Conservation (phyloP, 1,284 basidiomycete genomes). For the Puccinia polysora region DNA sequence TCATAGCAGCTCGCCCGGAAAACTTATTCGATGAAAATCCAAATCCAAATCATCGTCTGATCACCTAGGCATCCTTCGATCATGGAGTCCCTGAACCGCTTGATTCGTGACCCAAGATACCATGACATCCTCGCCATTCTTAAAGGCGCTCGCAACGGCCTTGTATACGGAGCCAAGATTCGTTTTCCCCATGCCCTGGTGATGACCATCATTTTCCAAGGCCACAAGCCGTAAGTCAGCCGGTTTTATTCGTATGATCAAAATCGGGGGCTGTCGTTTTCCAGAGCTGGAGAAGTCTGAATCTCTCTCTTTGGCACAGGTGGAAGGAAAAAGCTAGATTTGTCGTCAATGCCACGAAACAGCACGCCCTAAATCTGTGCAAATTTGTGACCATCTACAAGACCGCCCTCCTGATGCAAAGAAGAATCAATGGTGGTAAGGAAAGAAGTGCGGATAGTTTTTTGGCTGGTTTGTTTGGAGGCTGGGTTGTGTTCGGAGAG, state of each 20-base stretch:
- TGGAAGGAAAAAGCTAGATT: constrained; percentile 64
- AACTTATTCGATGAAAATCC: no score
- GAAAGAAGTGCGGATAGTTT: constrained; percentile 75
- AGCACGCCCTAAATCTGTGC: constrained; percentile 80
- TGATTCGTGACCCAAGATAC: constrained; percentile 62
- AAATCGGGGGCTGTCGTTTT: not conserved
- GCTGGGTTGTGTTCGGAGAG: constrained; percentile 88
- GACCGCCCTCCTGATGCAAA: constrained; percentile 72
- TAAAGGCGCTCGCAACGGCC: constrained; percentile 90
- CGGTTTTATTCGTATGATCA: not conserved
- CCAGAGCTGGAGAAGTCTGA: constrained; percentile 17
- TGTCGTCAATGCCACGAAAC: constrained; percentile 78
- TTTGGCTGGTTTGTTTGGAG: constrained; percentile 83
- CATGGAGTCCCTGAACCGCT: constrained; percentile 43
- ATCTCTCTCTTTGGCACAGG: constrained; percentile 55
- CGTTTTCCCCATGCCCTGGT: constrained; percentile 93
- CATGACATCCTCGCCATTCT: constrained; percentile 86
- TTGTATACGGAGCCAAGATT: constrained; percentile 82
- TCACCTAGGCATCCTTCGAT: no score
- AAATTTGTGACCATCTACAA: constrained; percentile 95
- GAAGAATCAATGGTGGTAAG: constrained; percentile 67
- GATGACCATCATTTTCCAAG: constrained; percentile 82
- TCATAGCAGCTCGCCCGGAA: no score
- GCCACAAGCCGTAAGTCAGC: constrained; percentile 42
- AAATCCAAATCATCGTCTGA: no score